These are phyloP conservation scores for Trichosanthes truncata DNA, from an alignment of 306 rosid species.

Conservation along the genomic window DNA sequence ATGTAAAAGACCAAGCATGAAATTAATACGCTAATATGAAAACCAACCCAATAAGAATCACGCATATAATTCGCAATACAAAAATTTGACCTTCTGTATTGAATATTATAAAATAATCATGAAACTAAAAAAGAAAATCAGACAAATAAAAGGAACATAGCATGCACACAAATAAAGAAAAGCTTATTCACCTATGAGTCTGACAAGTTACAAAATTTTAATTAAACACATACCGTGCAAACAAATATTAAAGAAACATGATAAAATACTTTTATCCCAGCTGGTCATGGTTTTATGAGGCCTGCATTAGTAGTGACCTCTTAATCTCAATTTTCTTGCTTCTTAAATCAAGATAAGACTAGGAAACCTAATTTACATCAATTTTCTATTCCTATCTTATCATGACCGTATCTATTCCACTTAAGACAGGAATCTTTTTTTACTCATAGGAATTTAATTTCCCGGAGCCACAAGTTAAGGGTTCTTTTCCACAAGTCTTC, in stretches of 20 bases:
- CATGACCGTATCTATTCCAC: neutral
- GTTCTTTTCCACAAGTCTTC: neutral
- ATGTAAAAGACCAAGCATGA: slow-evolving; percentile 15
- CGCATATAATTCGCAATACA: neutral
- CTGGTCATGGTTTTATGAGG: neutral
- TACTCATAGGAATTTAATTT: neutral
- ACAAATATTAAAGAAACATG: neutral
- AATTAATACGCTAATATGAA: neutral
- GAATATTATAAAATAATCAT: neutral
- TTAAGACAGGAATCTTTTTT: neutral
- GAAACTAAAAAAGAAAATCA: neutral
- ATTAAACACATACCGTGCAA: neutral
- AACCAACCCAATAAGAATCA: slow-evolving; percentile 12
- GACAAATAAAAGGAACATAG: neutral
- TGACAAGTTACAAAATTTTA: neutral
- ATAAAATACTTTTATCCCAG: neutral
- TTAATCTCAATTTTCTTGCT: neutral
- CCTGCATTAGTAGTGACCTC: neutral
- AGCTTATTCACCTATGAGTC: neutral
- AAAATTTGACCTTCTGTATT: neutral
- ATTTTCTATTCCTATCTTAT: neutral
- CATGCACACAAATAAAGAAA: neutral
- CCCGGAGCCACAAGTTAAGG: neutral
- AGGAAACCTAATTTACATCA: neutral
- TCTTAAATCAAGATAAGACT: neutral